These are phyloP conservation scores for Flaveria linearis DNA, from an alignment of 129 eudicot species.

Conservation along the genomic window DNA sequence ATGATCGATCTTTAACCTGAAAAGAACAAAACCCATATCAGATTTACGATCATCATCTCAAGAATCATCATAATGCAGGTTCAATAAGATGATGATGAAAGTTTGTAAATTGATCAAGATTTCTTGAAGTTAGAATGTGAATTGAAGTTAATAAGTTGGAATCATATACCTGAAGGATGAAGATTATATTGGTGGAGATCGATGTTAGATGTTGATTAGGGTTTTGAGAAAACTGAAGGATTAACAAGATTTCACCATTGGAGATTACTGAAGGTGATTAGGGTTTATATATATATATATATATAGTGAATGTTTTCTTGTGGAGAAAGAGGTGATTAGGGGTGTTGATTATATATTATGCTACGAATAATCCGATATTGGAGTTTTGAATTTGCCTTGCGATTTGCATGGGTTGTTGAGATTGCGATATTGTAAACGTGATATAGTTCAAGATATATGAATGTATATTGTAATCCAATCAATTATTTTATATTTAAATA, in stretches of 20 bases:
- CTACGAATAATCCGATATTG: slow-evolving; percentile 25
- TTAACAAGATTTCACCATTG: not conserved
- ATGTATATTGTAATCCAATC: too few species aligned
- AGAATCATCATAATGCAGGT: too few species aligned
- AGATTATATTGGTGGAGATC: too few species aligned
- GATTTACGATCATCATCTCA: too few species aligned
- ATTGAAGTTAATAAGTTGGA: not conserved
- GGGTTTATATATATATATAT: slow-evolving; percentile 1
- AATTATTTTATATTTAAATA: too few species aligned
- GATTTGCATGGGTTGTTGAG: slow-evolving; percentile 18
- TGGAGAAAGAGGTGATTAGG: not conserved
- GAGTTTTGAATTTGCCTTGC: slow-evolving; percentile 17
- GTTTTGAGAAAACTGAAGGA: not conserved
- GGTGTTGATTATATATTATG: not conserved
- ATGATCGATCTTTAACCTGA: not conserved
- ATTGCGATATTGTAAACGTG: not conserved
- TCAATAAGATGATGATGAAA: too few species aligned
- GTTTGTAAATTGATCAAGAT: not conserved
- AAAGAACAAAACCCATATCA: not conserved
- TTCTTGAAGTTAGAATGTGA: not conserved
- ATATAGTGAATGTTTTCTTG: not conserved
- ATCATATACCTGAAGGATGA: slow-evolving; percentile 6
- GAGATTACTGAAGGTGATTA: not conserved
- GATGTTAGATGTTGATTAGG: not conserved
- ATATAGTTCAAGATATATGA: too few species aligned